phyloP scores from a whole-genome alignment of 768 basidiomycete genomes.

The Pleurotus ostreatus region DNA sequence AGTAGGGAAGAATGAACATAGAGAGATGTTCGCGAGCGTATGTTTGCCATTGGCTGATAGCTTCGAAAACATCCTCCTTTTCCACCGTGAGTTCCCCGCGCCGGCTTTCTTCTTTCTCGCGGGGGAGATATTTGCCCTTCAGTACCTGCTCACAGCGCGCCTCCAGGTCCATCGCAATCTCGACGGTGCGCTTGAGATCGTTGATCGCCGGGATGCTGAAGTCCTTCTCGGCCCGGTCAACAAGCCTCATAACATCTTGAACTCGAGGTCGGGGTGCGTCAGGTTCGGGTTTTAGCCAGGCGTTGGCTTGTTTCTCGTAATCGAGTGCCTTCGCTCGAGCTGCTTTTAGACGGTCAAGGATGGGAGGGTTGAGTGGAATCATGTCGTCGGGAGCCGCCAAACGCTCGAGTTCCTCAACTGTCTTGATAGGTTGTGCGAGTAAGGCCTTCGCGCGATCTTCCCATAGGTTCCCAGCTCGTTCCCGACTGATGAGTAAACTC shows the following conservation, averaged over 20 bases:
- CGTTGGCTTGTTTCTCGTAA: conserved; percentile 72
- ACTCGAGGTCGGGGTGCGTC: conserved; percentile 57
- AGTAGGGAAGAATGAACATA: conserved; percentile 70
- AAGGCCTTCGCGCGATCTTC: conserved; percentile 63
- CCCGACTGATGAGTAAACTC: conserved; percentile 57
- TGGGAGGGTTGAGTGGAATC: conserved; percentile 65
- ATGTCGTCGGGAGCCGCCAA: conserved; percentile 61
- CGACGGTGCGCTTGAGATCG: conserved; percentile 65
- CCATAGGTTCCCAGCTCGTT: conserved; percentile 73
- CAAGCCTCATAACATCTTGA: conserved; percentile 65
- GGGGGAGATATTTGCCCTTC: conserved; percentile 48
- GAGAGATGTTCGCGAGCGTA: conserved; percentile 69
- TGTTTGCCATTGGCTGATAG: conserved; percentile 68
- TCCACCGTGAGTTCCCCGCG: conserved; percentile 12
- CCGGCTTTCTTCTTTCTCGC: conserved; percentile 43
- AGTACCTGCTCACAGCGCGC: conserved; percentile 70
- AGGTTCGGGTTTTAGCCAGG: conserved; percentile 60
- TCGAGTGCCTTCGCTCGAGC: conserved; percentile 70
- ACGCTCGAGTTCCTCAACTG: conserved; percentile 72
- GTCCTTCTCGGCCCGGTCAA: conserved; percentile 70
- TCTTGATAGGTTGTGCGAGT: conserved; percentile 66
- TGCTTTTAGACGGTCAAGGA: conserved; percentile 62
- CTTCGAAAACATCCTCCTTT: conserved; percentile 66
- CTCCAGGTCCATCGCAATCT: conserved; percentile 78
- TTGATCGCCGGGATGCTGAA: conserved; percentile 65